These are phyloP conservation scores for Centaurea solstitialis DNA, from an alignment of 129 eudicot species.

Conservation along the genomic window DNA sequence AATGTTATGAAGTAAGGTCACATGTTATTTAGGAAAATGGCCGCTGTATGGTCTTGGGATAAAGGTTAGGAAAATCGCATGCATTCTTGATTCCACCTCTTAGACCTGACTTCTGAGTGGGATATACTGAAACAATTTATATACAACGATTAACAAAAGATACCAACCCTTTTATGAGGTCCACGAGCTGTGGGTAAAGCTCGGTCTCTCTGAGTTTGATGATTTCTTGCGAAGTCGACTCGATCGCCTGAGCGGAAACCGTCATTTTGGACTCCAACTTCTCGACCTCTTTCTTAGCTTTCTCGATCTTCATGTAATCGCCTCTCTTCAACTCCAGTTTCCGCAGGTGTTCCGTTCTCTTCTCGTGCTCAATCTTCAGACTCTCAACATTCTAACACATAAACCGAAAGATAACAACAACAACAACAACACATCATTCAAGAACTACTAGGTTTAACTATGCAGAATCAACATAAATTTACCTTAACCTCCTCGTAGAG, in stretches of 20 bases:
- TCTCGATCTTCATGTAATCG: conserved; percentile 79
- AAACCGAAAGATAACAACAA: conserved; percentile 8
- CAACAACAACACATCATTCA: background rate
- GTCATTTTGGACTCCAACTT: conserved; percentile 78
- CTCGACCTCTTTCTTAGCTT: conserved; percentile 91
- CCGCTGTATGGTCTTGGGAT: background rate
- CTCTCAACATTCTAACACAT: conserved; percentile 66
- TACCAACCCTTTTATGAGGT: conserved; percentile 83
- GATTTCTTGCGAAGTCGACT: conserved; percentile 75
- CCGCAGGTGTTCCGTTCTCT: conserved; percentile 59
- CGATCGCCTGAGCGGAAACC: conserved; percentile 81
- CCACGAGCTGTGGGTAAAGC: conserved; percentile 89
- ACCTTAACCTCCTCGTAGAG: conserved; percentile 93
- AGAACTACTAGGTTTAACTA: background rate
- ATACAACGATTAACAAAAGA: background rate
- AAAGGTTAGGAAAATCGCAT: background rate
- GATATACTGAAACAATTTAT: background rate
- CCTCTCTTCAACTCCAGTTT: conserved; percentile 82
- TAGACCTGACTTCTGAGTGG: background rate
- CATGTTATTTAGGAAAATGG: background rate
- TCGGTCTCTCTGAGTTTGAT: conserved; percentile 85
- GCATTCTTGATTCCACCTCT: background rate
- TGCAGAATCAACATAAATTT: background rate
- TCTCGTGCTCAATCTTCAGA: conserved; percentile 79
- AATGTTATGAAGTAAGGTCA: too few relatives aligned